Evolutionary conservation across 2,329 filamentous ascomycete genomes (phyloP).

Genomic region (Corynespora cassiicola): DNA sequence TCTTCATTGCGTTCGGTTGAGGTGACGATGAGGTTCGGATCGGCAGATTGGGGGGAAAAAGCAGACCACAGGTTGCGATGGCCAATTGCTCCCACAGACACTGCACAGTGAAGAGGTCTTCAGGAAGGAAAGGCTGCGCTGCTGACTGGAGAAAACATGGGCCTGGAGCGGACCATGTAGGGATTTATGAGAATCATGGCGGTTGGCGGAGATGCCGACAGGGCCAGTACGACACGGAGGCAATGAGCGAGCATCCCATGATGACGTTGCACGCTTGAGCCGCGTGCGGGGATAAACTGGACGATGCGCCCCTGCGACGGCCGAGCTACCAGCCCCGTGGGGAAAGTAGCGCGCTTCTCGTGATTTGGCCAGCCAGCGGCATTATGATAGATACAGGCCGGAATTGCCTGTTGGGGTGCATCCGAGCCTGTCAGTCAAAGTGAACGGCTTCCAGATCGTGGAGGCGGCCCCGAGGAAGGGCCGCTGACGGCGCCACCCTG

Average conservation of each 20-base stretch:
- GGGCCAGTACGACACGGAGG: neutral
- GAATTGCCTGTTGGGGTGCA: no score
- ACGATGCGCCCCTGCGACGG: no score
- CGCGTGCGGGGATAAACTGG: conserved; percentile 13
- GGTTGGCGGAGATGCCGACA: neutral
- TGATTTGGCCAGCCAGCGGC: no score
- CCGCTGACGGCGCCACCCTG: no score
- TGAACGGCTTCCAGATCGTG: no score
- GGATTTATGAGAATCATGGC: neutral
- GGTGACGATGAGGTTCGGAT: no score
- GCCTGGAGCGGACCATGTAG: neutral
- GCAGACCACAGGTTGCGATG: neutral
- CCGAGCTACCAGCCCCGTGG: conserved; percentile 8
- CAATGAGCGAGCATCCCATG: neutral
- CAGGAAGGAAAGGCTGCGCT: neutral
- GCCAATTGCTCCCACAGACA: neutral
- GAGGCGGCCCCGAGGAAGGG: no score
- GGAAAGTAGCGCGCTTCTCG: no score
- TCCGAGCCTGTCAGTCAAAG: no score
- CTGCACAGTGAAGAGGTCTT: neutral
- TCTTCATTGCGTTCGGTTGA: no score
- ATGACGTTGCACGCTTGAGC: conserved; percentile 17
- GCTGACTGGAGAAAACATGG: no score
- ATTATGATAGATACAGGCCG: no score
- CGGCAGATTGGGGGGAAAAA: neutral